Percentiles rank a stretch among this genome's conserved stretches.
Conservation (phyloP, 805 yeast genomes). For the Cephaloascus fragrans region DNA sequence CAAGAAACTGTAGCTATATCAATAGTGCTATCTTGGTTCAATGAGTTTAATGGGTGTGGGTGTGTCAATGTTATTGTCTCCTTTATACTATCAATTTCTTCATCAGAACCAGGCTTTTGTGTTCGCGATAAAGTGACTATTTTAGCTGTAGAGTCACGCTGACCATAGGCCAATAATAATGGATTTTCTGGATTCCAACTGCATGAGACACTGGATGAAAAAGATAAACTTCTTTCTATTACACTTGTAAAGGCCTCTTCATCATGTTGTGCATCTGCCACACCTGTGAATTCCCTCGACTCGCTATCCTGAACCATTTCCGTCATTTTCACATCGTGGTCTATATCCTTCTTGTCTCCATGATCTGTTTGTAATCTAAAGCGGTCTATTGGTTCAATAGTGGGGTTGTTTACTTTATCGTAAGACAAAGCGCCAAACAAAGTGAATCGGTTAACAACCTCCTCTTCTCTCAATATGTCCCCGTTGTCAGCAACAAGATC, state of each 20-base stretch:
- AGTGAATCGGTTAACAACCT: conserved; percentile 25
- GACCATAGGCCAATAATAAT: conserved; percentile 45
- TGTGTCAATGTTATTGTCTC: conserved; percentile 19
- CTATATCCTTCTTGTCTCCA: neutral
- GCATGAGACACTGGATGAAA: conserved; percentile 34
- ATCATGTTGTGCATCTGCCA: too few relatives aligned
- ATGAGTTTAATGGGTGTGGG: conserved; percentile 15
- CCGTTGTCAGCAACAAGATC: conserved; percentile 33
- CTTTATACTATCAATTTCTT: too few relatives aligned
- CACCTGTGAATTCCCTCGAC: neutral
- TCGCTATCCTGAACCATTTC: conserved; percentile 2
- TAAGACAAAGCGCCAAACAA: conserved; percentile 45
- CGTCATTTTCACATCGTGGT: neutral
- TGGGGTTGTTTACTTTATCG: conserved; percentile 18
- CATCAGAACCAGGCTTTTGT: conserved; percentile 14
- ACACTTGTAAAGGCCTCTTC: conserved; percentile 19
- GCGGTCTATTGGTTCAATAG: neutral
- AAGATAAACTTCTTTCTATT: conserved; percentile 24
- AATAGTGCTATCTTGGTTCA: conserved; percentile 5
- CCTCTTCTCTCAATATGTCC: conserved; percentile 7
- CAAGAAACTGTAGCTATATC: conserved; percentile 35
- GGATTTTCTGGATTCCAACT: conserved; percentile 48
- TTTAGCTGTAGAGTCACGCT: conserved; percentile 34
- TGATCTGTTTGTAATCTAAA: neutral
- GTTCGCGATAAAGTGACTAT: conserved; percentile 25